Evolutionary conservation across 1,284 basidiomycete genomes (phyloP).

Genomic region (Fomitiporia mediterranea): DNA sequence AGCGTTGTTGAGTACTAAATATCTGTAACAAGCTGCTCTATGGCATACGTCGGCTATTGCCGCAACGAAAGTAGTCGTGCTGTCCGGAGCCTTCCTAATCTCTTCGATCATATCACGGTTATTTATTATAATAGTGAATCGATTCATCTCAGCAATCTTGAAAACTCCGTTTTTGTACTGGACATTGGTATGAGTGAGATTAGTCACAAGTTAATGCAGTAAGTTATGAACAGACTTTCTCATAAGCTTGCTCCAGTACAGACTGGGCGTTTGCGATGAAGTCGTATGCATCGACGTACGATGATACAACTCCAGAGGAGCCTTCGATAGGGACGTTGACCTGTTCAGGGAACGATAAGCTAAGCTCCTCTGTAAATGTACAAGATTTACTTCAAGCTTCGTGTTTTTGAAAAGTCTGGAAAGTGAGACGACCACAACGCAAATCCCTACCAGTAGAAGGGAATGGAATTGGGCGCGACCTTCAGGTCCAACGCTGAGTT

Average conservation of each 20-base stretch:
- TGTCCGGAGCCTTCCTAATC: constrained; percentile 31
- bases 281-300: constrained; percentile 8
- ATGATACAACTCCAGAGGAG: constrained; percentile 2
- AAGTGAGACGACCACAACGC: no score
- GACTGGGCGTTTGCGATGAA: constrained; percentile 9
- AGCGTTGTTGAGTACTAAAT: not conserved
- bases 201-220: not conserved
- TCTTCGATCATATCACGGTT: constrained; percentile 29
- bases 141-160: constrained; percentile 26
- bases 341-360: no score
- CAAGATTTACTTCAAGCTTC: no score
- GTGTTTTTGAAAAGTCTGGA: no score
- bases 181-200: not conserved
- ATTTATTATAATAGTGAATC: constrained; percentile 29
- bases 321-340: constrained; percentile 4
- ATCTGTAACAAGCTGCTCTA: not conserved
- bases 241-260: constrained; percentile 2
- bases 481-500: not conserved
- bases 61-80: constrained; percentile 26
- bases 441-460: no score
- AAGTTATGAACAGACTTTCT: not conserved
- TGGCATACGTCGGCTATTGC: constrained; percentile 25
- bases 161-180: constrained; percentile 25
- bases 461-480: not conserved
- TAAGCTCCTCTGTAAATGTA: no score